Evolutionary conservation across 2,329 filamentous ascomycete genomes (phyloP).

Genomic region (Aspergillus novoparasiticus): DNA sequence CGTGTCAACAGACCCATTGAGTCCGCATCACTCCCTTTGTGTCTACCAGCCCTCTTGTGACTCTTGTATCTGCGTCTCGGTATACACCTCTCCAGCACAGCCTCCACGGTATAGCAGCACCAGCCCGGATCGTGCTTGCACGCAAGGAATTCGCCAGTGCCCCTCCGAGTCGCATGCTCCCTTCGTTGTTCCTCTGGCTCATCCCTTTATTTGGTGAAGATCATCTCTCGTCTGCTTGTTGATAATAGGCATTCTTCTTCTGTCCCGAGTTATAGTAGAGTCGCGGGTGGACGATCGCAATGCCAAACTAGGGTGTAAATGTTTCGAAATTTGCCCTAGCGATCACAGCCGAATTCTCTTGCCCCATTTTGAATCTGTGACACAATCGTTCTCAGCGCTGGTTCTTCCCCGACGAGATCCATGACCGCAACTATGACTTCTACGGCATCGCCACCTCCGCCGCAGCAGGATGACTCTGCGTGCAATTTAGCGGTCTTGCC

Average conservation of each 20-base stretch:
- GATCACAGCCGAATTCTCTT: constrained; percentile 25
- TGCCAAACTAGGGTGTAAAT: constrained; percentile 36
- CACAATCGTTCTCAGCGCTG: constrained; percentile 17
- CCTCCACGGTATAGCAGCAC: constrained; percentile 5
- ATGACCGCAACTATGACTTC: constrained; percentile 43
- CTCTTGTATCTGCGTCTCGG: constrained; percentile 4
- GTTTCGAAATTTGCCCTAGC: constrained; percentile 26
- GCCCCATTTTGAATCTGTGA: constrained; percentile 15
- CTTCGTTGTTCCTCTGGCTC: constrained; percentile 6
- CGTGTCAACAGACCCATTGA: constrained; percentile 10
- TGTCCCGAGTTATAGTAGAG: constrained; percentile 8
- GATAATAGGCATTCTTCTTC: constrained; percentile 2
- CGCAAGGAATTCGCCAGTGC: constrained; percentile 24
- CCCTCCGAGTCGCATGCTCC: constrained; percentile 21
- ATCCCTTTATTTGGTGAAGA: constrained; percentile 14
- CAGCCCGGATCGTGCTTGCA: constrained; percentile 20
- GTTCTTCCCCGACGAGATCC: constrained; percentile 13
- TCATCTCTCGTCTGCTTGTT: constrained; percentile 8
- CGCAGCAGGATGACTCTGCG: constrained; percentile 31
- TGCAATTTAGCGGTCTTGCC: constrained; percentile 40
- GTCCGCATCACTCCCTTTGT: constrained; percentile 14
- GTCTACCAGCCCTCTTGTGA: constrained; percentile 12
- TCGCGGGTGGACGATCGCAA: constrained; percentile 34
- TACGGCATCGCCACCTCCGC: constrained; percentile 33
- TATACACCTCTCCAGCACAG: constrained; percentile 7